These are phyloP conservation scores for Mesembryanthemum crystallinum DNA, from an alignment of 148 eudicot species.

Conservation along the genomic window DNA sequence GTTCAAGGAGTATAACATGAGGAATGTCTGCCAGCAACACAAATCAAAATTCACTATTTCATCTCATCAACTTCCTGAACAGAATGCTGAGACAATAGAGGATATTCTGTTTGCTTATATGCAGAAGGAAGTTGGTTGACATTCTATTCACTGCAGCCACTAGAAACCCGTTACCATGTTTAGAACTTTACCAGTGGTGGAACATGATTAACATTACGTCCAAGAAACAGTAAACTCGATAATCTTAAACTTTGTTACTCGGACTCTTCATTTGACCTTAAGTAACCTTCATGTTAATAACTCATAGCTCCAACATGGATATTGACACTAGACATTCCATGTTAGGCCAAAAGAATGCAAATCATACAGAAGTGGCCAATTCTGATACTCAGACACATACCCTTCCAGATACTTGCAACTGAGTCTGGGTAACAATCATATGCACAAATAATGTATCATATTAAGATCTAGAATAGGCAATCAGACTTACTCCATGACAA, in stretches of 20 bases:
- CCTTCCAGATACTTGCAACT: no score
- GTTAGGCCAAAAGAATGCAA: no score
- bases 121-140: neutral
- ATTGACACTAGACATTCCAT: no score
- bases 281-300: no score
- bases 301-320: no score
- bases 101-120: neutral
- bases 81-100: neutral
- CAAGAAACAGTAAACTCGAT: neutral
- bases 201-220: neutral
- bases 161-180: neutral
- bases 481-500: constrained; percentile 86
- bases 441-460: constrained; percentile 8
- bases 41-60: neutral
- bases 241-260: no score
- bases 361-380: no score
- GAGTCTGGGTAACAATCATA: neutral
- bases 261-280: no score
- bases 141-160: neutral
- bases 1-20: neutral
- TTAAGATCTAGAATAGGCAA: neutral
- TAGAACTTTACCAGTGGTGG: neutral
- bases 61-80: neutral
- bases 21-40: neutral
- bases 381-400: no score